Conservation (phyloP, 2,329 filamentous ascomycete species). For the Pestalotiopsis sp. region DNA sequence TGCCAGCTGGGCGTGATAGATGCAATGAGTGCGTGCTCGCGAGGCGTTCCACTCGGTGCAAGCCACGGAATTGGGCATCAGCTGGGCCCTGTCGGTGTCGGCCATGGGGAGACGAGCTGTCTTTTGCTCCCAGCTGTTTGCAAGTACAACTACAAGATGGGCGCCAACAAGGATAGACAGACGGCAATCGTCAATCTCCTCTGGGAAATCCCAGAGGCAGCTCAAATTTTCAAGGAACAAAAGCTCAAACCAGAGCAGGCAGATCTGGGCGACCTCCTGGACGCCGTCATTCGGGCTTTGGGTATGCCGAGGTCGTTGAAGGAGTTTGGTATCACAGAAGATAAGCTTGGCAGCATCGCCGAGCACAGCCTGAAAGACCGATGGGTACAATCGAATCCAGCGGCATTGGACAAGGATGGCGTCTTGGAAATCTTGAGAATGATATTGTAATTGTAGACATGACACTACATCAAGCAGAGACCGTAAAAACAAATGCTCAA, state of each 20-base stretch:
- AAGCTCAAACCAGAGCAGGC: constrained; percentile 29
- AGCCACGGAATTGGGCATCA: constrained; percentile 57
- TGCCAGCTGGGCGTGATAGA: constrained; percentile 54
- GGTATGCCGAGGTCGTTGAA: constrained; percentile 56
- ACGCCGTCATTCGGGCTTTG: constrained; percentile 51
- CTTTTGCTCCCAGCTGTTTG: constrained; percentile 57
- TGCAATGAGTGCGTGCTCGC: constrained; percentile 50
- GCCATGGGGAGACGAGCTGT: constrained; percentile 63
- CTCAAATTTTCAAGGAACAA: constrained; percentile 33
- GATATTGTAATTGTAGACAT: constrained; percentile 11
- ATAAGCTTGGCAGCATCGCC: constrained; percentile 50
- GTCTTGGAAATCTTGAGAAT: constrained; percentile 52
- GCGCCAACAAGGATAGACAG: constrained; percentile 42
- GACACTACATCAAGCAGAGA: constrained; percentile 10
- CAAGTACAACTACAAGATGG: constrained; percentile 52
- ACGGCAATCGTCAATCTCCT: constrained; percentile 40
- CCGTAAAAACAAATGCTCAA: constrained; percentile 15
- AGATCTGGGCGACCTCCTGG: constrained; percentile 55
- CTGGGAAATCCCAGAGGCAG: constrained; percentile 35
- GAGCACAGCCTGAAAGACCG: constrained; percentile 51
- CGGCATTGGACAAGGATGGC: constrained; percentile 49
- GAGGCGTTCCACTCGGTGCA: constrained; percentile 46
- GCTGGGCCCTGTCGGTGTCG: constrained; percentile 57
- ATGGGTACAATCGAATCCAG: constrained; percentile 53
- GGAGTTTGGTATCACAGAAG: constrained; percentile 51